Conservation (phyloP, 1,284 basidiomycete species). For the Limonomyces culmigenus region DNA sequence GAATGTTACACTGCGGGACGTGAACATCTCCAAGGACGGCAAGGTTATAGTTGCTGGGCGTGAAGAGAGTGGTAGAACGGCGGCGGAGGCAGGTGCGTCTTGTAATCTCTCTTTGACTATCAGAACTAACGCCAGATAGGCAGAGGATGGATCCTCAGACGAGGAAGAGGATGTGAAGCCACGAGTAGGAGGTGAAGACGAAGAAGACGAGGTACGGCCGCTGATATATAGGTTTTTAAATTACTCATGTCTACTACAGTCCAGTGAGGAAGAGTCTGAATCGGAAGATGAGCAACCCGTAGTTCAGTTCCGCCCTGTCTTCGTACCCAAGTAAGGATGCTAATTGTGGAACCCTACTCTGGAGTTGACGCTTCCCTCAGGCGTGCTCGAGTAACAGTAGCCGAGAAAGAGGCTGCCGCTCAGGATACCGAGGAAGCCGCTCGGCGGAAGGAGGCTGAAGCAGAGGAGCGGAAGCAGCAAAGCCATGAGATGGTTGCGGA, state of each 20-base stretch:
- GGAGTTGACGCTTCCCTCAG: slow-evolving; percentile 19
- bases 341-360: slow-evolving; percentile 1
- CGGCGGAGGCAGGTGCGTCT: slow-evolving; percentile 23
- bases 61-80: slow-evolving; percentile 56
- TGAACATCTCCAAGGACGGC: slow-evolving; percentile 61
- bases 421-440: slow-evolving; percentile 55
- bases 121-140: not conserved
- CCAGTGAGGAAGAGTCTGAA: slow-evolving; percentile 62
- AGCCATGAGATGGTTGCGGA: slow-evolving; percentile 80
- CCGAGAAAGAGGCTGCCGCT: slow-evolving; percentile 43
- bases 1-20: slow-evolving; percentile 57
- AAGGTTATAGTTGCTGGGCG: slow-evolving; percentile 61
- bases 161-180: slow-evolving; percentile 21
- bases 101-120: not conserved
- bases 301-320: slow-evolving; percentile 69
- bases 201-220: slow-evolving; percentile 19
- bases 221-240: slow-evolving; percentile 7
- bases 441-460: slow-evolving; percentile 43
- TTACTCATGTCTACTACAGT: slow-evolving; percentile 22
- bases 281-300: slow-evolving; percentile 46
- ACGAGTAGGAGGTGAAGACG: not conserved
- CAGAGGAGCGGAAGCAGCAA: slow-evolving; percentile 61
- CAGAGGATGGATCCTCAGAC: slow-evolving; percentile 3
- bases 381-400: slow-evolving; percentile 52
- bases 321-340: slow-evolving; percentile 73